Evolutionary conservation across 306 rosid genomes (phyloP).

Genomic region (Acacia melanoxylon): DNA sequence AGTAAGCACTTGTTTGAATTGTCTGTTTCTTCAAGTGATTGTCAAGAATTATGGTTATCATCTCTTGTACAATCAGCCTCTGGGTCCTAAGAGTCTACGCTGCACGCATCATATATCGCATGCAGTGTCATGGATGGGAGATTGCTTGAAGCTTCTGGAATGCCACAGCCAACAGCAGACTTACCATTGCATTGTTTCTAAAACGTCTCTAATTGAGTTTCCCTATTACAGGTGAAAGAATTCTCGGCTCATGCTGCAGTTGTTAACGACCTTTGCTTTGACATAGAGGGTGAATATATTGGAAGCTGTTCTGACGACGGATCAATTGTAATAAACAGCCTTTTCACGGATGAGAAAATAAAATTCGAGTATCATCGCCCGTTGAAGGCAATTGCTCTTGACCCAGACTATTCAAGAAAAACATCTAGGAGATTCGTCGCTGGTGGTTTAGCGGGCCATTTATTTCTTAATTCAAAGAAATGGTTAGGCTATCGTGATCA

Average conservation of each 20-base stretch:
- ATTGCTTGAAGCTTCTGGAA: slow-evolving; percentile 9
- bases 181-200: slow-evolving; percentile 1
- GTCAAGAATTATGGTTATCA: not conserved
- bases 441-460: slow-evolving; percentile 82
- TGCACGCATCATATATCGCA: not conserved
- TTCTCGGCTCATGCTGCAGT: slow-evolving; percentile 71
- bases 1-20: not conserved
- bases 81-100: not conserved
- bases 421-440: slow-evolving; percentile 73
- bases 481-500: slow-evolving; percentile 85
- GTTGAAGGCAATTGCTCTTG: slow-evolving; percentile 78
- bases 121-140: slow-evolving; percentile 3
- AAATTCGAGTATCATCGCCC: slow-evolving; percentile 84
- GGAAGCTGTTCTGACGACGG: slow-evolving; percentile 92
- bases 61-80: not conserved
- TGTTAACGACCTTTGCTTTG: slow-evolving; percentile 83
- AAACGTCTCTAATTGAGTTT: slow-evolving; percentile 13
- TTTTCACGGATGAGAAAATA: slow-evolving; percentile 73
- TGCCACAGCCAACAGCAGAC: not conserved
- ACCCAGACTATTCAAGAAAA: slow-evolving; percentile 72
- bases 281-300: slow-evolving; percentile 70
- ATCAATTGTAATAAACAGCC: slow-evolving; percentile 63
- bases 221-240: slow-evolving; percentile 66
- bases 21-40: not conserved
- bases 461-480: slow-evolving; percentile 70